Base-by-base conservation (phyloP, 306 rosid species). In the Inga laurina region DNA sequence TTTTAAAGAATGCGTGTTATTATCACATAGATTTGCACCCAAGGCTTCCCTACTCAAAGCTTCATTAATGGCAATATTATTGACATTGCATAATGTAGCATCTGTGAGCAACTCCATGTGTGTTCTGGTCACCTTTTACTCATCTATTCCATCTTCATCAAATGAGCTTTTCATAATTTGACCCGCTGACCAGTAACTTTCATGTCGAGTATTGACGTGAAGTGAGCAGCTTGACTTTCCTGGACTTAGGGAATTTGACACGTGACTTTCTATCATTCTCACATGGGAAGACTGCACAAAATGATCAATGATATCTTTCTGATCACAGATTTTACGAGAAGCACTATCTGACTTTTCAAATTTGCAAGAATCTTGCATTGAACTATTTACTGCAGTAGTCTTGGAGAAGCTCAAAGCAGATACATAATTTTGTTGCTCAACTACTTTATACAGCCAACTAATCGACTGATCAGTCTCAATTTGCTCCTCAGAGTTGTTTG, bases 331-430 rank as follows among this genome's bases (percentile, higher is more conserved):
- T 81, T 65, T 86, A 83, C 22, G 79, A 30, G 64, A 83, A 83
- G 74, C 81, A 83, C 85, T 45, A 77, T 61, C 78, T 76, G 90
- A n/a, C 49, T 87, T 87, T 81, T 85, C 92, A 82, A 39, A 71
- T 79, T 84, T 86, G 84, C 34, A 34, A 79, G 89, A 72, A 73
- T 71, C 88, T 80, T 75, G 88, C 67, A 79, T 43, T 56, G 88
- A 88, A 88, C 81, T 79, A 62, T 72, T 81, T 44, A 75, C 69
- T 45, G 90, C 22, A 72, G 52, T 43, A 81, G 43, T 84, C 79
- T 56, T 61, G 52, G 89, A 88, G 89, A 93, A 92, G 79, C 86
- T 90, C 87, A 96, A 88, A 65, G 88, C 85, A 82, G 94, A 89
- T 56, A 92, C 81, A 82, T 88, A 90, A 35, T 79, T 84, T 48